phyloP scores from a whole-genome alignment of 495 filamentous ascomycete species.

The Hypoxylon trugodes region DNA sequence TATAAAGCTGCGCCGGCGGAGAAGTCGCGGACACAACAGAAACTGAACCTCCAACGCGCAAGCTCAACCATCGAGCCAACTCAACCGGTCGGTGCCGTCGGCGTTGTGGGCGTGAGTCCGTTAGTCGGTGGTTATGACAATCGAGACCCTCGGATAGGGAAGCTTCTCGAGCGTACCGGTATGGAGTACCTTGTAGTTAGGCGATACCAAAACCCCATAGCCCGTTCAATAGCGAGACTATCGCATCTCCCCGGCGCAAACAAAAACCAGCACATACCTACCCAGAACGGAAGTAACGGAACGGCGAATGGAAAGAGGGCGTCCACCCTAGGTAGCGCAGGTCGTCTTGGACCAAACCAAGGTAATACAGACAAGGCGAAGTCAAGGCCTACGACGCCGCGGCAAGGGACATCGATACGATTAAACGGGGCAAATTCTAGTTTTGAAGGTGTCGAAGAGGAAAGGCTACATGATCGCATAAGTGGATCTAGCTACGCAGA shows the following conservation, averaged over 20 bases:
- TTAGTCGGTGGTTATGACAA: slow-evolving; percentile 54
- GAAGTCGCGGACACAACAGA: slow-evolving; percentile 73
- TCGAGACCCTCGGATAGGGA: slow-evolving; percentile 62
- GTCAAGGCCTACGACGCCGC: slow-evolving; percentile 43
- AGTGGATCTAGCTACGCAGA: slow-evolving; percentile 55
- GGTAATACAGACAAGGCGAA: slow-evolving; percentile 44
- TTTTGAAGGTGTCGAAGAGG: slow-evolving; percentile 50
- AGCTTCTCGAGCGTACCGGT: slow-evolving; percentile 67
- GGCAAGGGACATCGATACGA: slow-evolving; percentile 42
- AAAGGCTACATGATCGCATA: slow-evolving; percentile 46
- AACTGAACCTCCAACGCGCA: slow-evolving; percentile 73
- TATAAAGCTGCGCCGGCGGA: slow-evolving; percentile 53
- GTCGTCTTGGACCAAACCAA: slow-evolving; percentile 51
- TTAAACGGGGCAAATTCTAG: slow-evolving; percentile 48
- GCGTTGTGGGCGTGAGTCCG: slow-evolving; percentile 47
- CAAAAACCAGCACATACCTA: slow-evolving; percentile 55
- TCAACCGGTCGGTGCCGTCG: slow-evolving; percentile 50
- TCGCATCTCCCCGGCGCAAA: slow-evolving; percentile 57
- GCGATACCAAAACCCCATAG: slow-evolving; percentile 71
- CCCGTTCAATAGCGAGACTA: slow-evolving; percentile 63
- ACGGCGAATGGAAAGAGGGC: slow-evolving; percentile 37
- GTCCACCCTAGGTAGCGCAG: slow-evolving; percentile 36
- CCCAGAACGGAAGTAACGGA: slow-evolving; percentile 40
- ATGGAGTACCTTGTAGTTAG: slow-evolving; percentile 74
- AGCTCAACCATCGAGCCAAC: slow-evolving; percentile 69